Evolutionary conservation across 2,329 filamentous ascomycete species (phyloP).

Genomic region (Calycina herbarum): DNA sequence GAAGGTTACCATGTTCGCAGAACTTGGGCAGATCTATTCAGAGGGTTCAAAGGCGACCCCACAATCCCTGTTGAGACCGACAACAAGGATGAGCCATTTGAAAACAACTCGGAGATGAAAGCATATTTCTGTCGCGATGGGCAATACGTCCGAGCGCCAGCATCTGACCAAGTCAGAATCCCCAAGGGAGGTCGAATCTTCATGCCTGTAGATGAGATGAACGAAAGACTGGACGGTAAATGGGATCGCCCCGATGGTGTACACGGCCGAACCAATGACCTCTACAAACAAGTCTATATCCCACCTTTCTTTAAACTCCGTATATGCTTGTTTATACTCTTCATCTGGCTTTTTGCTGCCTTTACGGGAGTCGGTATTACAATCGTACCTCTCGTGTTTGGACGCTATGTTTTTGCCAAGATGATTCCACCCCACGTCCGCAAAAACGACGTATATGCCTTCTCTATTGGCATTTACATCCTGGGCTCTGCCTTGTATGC

Average conservation of each 20-base stretch:
- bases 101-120: conserved; percentile 44
- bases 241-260: conserved; percentile 54
- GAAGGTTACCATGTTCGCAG: conserved; percentile 67
- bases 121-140: conserved; percentile 68
- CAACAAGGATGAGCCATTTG: conserved; percentile 42
- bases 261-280: conserved; percentile 52
- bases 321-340: conserved; percentile 81
- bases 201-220: conserved; percentile 68
- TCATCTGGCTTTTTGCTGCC: conserved; percentile 92
- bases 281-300: conserved; percentile 67
- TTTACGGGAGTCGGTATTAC: conserved; percentile 82
- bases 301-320: conserved; percentile 81
- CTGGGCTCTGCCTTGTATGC: conserved; percentile 69
- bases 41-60: conserved; percentile 39
- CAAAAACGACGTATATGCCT: conserved; percentile 95
- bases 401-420: conserved; percentile 72
- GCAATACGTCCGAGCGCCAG: conserved; percentile 85
- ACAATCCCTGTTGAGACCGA: conserved; percentile 21
- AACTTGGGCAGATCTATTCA: conserved; percentile 59
- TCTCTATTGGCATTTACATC: conserved; percentile 84
- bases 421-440: conserved; percentile 70
- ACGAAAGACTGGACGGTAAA: conserved; percentile 62
- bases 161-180: conserved; percentile 92
- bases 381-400: conserved; percentile 82
- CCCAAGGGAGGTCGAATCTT: conserved; percentile 83